Base-by-base conservation (phyloP, 2,329 filamentous ascomycete species). In the Penicillium concentricum region DNA sequence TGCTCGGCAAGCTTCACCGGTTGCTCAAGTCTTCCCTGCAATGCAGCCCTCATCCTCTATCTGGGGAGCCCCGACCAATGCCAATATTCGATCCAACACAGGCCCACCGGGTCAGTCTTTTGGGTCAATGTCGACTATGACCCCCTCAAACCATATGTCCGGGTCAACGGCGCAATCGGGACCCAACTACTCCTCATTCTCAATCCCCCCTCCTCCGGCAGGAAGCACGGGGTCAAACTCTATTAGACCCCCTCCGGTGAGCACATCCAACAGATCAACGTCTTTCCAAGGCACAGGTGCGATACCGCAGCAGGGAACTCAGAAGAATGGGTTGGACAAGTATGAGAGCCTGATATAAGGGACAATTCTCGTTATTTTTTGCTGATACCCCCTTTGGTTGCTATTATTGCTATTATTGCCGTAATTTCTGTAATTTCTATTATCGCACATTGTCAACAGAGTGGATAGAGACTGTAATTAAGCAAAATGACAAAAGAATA, bases 261-360 rank as follows among this genome's bases (percentile, higher is more conserved):
- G 57, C 49, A 58, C 53, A 42, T 60, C 51, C 28, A 51, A 52
- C 16, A 53, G 63, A 18, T 56, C 63, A 10, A 58, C 59, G 32
- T 61, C 70, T 42, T 70, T 72, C 41, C 61, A 58, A 35, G 65
- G 61, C 30, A 64, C 64, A 24, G 64, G 63, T 51, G 54, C 54
- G 16, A 52, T 61, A n/a, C 63, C 68, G 48, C 59, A 66, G 18
- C 58, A 62, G 41, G 56, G 57, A 30, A 61, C 68, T 51, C 73
- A 65, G 59, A 75, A 70, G 60, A 69, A 70, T 54, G 82, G 81
- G 2, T 66, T 84, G 56, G 82, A 84, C 69, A 82, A 81, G 58
- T 84, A 80, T 66, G 80, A 84, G 62, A 84, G 82, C 69, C 74
- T 85, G 60, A 66, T 84, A 57, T 85, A 45, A 28, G 18, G 32